Conservation (phyloP, 129 eudicot genomes). For the Chrysanthemum makinoi region DNA sequence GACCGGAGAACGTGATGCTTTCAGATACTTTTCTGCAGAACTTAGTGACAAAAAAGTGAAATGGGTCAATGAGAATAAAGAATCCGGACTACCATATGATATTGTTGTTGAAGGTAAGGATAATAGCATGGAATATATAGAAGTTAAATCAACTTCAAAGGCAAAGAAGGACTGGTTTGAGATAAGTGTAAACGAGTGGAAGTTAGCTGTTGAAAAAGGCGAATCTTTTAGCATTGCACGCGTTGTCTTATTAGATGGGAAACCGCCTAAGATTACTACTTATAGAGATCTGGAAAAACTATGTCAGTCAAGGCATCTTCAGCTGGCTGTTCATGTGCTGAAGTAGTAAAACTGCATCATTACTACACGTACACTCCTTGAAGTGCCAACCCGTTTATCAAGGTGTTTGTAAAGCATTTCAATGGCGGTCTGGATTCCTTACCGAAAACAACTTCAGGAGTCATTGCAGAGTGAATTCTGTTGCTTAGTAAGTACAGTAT, state of each 20-base stretch:
- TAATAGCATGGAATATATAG: constrained; percentile 50
- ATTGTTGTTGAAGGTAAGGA: constrained; percentile 41
- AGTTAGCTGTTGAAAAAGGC: constrained; percentile 61
- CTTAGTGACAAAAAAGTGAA: constrained; percentile 32
- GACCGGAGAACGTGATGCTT: constrained; percentile 62
- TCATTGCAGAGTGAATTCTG: no score
- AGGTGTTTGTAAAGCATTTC: no score
- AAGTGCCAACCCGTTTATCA: no score
- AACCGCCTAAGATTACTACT: constrained; percentile 38
- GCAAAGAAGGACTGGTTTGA: constrained; percentile 56
- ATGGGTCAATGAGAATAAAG: constrained; percentile 65
- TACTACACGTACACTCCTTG: no score
- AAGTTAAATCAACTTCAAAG: constrained; percentile 62
- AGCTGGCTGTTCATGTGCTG: constrained; percentile 38
- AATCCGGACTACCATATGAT: constrained; percentile 74
- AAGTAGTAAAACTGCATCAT: constrained; percentile 13
- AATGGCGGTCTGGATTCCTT: no score
- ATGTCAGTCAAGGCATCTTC: constrained; percentile 53
- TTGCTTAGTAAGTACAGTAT: no score
- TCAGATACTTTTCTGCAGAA: constrained; percentile 32
- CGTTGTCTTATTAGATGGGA: constrained; percentile 44
- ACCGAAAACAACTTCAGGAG: no score
- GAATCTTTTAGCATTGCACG: constrained; percentile 65
- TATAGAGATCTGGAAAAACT: constrained; percentile 55
- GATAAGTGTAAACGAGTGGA: constrained; percentile 60